These are phyloP conservation scores for Claviceps digitariae DNA, from an alignment of 2,329 filamentous ascomycete genomes.

Conservation along the genomic window DNA sequence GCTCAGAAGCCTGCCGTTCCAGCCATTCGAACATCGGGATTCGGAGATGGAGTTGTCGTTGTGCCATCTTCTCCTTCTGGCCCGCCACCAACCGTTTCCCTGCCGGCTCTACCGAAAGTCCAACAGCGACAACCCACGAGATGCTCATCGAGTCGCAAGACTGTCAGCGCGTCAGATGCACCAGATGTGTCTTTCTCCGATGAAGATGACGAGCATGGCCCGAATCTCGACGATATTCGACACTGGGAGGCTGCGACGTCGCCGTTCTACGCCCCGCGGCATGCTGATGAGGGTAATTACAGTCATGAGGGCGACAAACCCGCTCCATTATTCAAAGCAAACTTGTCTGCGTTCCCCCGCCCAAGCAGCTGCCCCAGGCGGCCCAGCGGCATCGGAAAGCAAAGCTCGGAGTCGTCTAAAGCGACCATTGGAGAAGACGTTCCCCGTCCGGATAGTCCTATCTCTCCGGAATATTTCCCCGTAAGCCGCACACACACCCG, in stretches of 20 bases:
- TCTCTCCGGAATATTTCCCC: slow-evolving; percentile 21
- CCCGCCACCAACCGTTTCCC: slow-evolving; percentile 2
- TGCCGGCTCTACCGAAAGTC: slow-evolving; percentile 4
- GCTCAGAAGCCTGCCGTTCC: neutral
- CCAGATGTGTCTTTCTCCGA: slow-evolving; percentile 12
- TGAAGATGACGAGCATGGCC: slow-evolving; percentile 19
- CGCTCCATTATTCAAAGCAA: slow-evolving; percentile 6
- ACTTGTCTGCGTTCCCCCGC: slow-evolving; percentile 6
- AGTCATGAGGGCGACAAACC: neutral
- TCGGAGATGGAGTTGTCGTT: neutral
- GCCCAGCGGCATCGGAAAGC: neutral
- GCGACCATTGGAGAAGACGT: slow-evolving; percentile 14
- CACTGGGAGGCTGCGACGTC: slow-evolving; percentile 16
- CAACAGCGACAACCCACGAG: neutral
- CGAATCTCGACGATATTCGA: slow-evolving; percentile 26
- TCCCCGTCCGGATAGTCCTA: slow-evolving; percentile 28
- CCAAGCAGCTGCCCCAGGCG: slow-evolving; percentile 3
- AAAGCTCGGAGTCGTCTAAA: neutral
- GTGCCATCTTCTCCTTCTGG: neutral
- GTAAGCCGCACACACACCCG: slow-evolving; percentile 22
- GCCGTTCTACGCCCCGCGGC: neutral
- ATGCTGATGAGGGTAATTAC: too few species aligned
- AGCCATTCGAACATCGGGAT: neutral
- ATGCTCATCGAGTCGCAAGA: slow-evolving; percentile 1
- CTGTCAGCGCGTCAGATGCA: slow-evolving; percentile 11